These are phyloP conservation scores for Orbilia oligospora DNA, from an alignment of 2,329 filamentous ascomycete species.

Conservation along the genomic window DNA sequence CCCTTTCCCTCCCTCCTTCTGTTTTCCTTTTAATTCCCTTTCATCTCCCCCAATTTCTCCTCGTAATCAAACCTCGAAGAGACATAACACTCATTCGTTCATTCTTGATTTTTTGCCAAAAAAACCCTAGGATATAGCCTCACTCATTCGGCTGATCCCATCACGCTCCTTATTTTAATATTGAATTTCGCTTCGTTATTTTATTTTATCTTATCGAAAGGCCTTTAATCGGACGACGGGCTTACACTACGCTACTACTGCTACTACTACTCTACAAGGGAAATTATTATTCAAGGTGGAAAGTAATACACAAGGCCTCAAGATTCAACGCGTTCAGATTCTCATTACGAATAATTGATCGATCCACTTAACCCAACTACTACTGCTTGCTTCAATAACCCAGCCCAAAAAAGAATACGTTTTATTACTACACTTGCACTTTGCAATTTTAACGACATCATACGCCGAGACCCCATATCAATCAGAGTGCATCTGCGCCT, in stretches of 20 bases:
- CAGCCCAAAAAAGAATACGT: constrained; percentile 38
- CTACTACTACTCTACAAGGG: constrained; percentile 37
- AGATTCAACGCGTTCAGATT: constrained; percentile 56
- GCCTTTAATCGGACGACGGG: constrained; percentile 41
- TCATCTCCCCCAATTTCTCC: constrained; percentile 61
- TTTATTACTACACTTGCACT: constrained; percentile 53
- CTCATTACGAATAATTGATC: constrained; percentile 58
- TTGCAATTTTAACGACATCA: constrained; percentile 61
- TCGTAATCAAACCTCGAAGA: constrained; percentile 62
- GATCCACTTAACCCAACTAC: constrained; percentile 51
- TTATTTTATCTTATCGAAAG: constrained; percentile 61
- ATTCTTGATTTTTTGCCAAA: constrained; percentile 61
- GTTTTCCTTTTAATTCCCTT: constrained; percentile 61
- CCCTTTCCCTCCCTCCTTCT: constrained; percentile 60
- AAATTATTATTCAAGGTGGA: constrained; percentile 55
- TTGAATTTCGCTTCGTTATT: constrained; percentile 61
- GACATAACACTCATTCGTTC: constrained; percentile 61
- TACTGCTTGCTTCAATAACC: constrained; percentile 35
- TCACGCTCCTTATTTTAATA: constrained; percentile 64
- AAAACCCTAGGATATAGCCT: constrained; percentile 63
- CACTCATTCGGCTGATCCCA: constrained; percentile 65
- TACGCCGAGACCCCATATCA: constrained; percentile 33
- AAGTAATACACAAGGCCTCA: constrained; percentile 59
- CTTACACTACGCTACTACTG: constrained; percentile 33
- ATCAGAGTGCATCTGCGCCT: constrained; percentile 40